Conservation (phyloP, 192 early-diverging fungal genomes). For the Coemansia sp. region DNA sequence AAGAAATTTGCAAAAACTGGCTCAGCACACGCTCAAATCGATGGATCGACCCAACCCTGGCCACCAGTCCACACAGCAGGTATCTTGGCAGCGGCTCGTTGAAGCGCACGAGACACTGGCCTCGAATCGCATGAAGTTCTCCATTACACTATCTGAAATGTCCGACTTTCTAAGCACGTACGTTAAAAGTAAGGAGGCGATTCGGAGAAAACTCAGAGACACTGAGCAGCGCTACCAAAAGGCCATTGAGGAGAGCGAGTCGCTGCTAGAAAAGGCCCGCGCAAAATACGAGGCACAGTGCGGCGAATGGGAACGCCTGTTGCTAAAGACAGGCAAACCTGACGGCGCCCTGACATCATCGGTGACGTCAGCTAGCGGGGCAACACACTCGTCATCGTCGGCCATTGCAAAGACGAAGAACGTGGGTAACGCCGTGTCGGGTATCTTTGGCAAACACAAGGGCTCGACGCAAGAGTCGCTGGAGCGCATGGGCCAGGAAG, state of each 20-base stretch:
- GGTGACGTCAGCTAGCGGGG: not conserved
- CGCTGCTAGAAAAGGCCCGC: conserved; percentile 81
- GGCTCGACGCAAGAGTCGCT: conserved; percentile 62
- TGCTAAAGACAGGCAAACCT: conserved; percentile 52
- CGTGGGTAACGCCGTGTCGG: conserved; percentile 46
- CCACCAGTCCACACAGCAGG: conserved; percentile 69
- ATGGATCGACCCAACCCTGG: conserved; percentile 57
- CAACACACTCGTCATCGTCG: not conserved
- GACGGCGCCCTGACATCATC: conserved; percentile 11
- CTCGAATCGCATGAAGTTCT: conserved; percentile 78
- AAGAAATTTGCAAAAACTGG: conserved; percentile 75
- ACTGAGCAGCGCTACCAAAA: conserved; percentile 75
- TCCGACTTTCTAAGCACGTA: conserved; percentile 77
- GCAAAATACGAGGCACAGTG: conserved; percentile 78
- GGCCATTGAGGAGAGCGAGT: conserved; percentile 79
- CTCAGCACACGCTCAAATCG: conserved; percentile 63
- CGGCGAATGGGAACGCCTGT: conserved; percentile 85
- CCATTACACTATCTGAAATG: conserved; percentile 69
- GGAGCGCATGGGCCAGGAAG: conserved; percentile 84
- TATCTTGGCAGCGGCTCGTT: conserved; percentile 74
- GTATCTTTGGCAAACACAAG: conserved; percentile 58
- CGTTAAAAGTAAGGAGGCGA: conserved; percentile 48
- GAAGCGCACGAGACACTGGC: conserved; percentile 86
- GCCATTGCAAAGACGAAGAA: conserved; percentile 43
- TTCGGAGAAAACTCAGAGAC: conserved; percentile 75